Percentiles rank a stretch among this genome's conserved stretches.
These are phyloP conservation scores for Polytrichum formosum DNA, from an alignment of 225 moss, liverwort and hornwort species.

Conservation along the genomic window DNA sequence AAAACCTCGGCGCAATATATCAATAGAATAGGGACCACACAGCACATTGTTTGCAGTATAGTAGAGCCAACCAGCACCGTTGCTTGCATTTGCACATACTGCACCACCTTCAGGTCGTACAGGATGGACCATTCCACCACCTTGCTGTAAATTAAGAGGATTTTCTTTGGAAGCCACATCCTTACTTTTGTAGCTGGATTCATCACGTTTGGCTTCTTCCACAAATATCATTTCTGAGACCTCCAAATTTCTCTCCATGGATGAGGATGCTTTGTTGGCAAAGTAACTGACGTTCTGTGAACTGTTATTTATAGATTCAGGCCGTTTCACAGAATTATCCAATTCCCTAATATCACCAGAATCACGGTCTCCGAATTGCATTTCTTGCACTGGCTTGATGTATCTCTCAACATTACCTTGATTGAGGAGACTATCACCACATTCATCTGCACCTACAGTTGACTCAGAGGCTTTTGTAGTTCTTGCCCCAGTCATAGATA, in stretches of 20 bases:
- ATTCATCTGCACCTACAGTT: background rate
- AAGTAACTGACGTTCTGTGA: conserved; percentile 15
- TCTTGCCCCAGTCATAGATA: background rate
- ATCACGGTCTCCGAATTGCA: conserved; percentile 8
- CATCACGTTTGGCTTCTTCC: conserved; percentile 6
- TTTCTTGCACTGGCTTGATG: conserved; percentile 7
- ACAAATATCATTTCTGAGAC: background rate
- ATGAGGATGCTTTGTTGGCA: conserved; percentile 11
- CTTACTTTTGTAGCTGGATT: conserved; percentile 11
- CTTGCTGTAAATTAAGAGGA: conserved; percentile 5
- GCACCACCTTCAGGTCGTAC: conserved; percentile 13
- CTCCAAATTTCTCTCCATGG: conserved; percentile 3
- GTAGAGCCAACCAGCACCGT: conserved; percentile 43
- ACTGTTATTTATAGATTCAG: conserved; percentile 1
- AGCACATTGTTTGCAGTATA: conserved; percentile 27
- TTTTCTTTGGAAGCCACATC: conserved; percentile 10
- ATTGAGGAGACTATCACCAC: background rate
- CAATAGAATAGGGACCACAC: conserved; percentile 39
- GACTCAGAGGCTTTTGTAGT: conserved; percentile 3
- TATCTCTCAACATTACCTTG: conserved; percentile 10
- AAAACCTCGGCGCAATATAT: conserved; percentile 29
- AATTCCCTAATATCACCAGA: background rate
- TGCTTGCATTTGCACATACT: conserved; percentile 10
- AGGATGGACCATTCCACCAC: conserved; percentile 7
- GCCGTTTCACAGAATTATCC: conserved; percentile 7